A percentile compares a stretch with the other conserved stretches of the same genome.
Conservation (phyloP, 305 asterid genomes). For the Nicotiana rustica region DNA sequence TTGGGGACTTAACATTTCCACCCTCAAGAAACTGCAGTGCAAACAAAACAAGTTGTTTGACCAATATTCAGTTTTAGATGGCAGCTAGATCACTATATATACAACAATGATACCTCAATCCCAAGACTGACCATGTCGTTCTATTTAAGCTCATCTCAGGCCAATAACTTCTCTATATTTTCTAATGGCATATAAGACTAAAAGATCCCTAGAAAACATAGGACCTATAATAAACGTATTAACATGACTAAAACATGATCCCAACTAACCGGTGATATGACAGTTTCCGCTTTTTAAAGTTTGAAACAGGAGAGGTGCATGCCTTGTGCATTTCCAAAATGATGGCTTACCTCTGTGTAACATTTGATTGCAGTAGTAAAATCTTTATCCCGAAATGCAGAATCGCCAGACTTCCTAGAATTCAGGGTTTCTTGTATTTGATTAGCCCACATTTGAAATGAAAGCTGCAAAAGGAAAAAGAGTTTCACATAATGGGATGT, state of each 20-base stretch:
- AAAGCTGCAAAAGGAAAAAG: slow-evolving; percentile 49
- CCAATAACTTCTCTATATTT: no score
- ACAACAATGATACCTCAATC: no score
- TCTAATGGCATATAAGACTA: no score
- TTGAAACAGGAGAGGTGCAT: background rate
- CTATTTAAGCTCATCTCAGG: no score
- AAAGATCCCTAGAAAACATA: no score
- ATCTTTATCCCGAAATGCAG: slow-evolving; percentile 53
- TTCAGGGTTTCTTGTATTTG: slow-evolving; percentile 55
- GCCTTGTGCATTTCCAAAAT: background rate
- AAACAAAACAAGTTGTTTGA: slow-evolving; percentile 1
- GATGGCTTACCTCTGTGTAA: slow-evolving; percentile 50
- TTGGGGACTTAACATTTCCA: slow-evolving; percentile 52
- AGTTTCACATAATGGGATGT: background rate
- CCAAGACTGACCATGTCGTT: no score
- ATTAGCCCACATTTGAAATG: slow-evolving; percentile 60
- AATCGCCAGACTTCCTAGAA: slow-evolving; percentile 55
- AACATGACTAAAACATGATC: no score
- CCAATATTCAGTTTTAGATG: background rate
- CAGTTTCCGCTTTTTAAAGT: background rate
- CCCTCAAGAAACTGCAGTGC: slow-evolving; percentile 53
- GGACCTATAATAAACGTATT: no score
- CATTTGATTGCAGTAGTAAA: slow-evolving; percentile 49
- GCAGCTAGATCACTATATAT: background rate
- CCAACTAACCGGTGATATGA: background rate